Evolutionary conservation across 306 rosid genomes (phyloP), one percentile per base, ranked within the genome.

Genomic region (Leucaena leucocephala): DNA sequence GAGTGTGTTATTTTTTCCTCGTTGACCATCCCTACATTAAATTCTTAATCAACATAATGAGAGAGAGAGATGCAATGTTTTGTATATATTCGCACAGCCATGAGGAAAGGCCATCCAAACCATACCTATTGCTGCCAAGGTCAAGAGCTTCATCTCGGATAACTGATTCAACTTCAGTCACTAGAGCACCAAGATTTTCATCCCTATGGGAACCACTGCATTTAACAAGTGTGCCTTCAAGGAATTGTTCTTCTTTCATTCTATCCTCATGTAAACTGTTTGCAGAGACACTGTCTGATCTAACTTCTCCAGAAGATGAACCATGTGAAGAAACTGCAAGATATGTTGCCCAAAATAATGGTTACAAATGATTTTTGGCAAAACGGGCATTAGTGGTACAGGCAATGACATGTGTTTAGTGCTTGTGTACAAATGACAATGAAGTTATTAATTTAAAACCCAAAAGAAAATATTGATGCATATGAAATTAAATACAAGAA

Each of bases 231-330:
- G 71, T 75, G 63, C 63, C 82, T 33, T 75, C 84, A 75, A 66
- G 76, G 76, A 73, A 55, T 48, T 83, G 80, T 62, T 72, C 77
- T 45, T 3, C 84, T 64, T 67, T 54, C 77, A 49, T 68, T 83
- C 70, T 76, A 78, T 77, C 69, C 67, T 79, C 85, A 57, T 69
- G 85, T 42, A 83, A 84, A 68, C 78, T 76, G 79, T 57, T 73
- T 36, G 72, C 68, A 36, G 82, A 52, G 64, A 83, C 43, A 80
- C 59, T 76, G 34, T 75, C 54, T 44, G 62, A 84, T 82, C 84
- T 84, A 48, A 82, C 67, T 77, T 88, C 88, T 67, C 78, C 84
- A 71, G 73, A 84, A 76, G 90, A 86, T 52, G 88, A 85, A 71
- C 79, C 84, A 6, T 63, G 84, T 6, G 86, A 68, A 15, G 73